A percentile compares a stretch with the other conserved stretches of the same genome.
Conservation (phyloP, 73 alveolate species). For the Breviolum minutum region DNA sequence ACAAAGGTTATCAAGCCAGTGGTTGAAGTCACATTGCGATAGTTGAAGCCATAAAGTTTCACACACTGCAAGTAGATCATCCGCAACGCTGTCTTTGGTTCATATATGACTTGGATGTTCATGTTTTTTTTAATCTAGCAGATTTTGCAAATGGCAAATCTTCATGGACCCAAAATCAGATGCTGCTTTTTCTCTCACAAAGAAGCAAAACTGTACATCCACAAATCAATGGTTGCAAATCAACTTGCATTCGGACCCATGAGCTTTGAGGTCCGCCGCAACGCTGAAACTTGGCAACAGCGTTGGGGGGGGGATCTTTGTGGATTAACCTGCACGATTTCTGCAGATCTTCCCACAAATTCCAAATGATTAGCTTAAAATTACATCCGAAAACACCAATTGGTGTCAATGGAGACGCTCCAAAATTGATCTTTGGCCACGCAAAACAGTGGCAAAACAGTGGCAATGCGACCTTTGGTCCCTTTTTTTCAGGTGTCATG, state of each 20-base stretch:
- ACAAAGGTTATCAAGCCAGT: background rate
- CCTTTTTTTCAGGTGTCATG: background rate
- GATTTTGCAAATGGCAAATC: too few relatives aligned
- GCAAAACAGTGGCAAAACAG: background rate
- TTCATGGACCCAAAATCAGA: too few relatives aligned
- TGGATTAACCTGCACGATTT: slow-evolving; percentile 5
- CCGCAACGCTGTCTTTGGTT: too few relatives aligned
- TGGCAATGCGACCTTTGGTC: background rate
- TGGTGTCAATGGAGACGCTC: background rate
- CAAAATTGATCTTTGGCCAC: slow-evolving; percentile 30
- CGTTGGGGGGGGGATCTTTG: background rate
- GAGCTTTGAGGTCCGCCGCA: background rate
- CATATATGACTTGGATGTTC: too few relatives aligned
- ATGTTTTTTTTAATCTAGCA: too few relatives aligned
- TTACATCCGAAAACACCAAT: slow-evolving; percentile 1
- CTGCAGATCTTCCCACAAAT: slow-evolving; percentile 4
- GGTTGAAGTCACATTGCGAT: too few relatives aligned
- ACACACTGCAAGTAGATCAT: too few relatives aligned
- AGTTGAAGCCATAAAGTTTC: too few relatives aligned
- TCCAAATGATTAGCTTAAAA: background rate
- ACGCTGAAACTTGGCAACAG: slow-evolving; percentile 56
- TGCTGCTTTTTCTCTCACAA: too few relatives aligned
- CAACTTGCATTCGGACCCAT: too few relatives aligned
- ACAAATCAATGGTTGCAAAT: too few relatives aligned
- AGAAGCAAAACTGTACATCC: too few relatives aligned